Conservation (phyloP, 345 rosid genomes). For the Rhodamnia rubescens region DNA sequence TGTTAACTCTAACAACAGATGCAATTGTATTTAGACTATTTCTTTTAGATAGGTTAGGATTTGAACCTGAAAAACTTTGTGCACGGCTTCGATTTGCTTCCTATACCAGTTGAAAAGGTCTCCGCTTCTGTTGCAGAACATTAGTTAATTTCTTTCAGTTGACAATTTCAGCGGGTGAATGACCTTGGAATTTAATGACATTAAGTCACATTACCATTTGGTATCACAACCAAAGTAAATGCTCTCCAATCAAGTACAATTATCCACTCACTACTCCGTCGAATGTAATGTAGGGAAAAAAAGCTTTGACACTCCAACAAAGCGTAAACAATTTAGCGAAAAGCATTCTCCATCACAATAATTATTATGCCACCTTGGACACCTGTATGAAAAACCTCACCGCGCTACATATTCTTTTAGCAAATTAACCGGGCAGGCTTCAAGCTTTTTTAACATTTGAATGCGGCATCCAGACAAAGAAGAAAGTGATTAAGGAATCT, state of each 20-base stretch:
- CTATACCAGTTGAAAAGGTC: conserved; percentile 72
- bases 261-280: neutral
- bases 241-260: neutral
- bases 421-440: neutral
- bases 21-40: conserved; percentile 30
- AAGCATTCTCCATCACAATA: neutral
- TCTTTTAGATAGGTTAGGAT: conserved; percentile 57
- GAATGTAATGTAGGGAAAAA: neutral
- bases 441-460: neutral
- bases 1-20: conserved; percentile 22
- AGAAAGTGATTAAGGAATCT: neutral
- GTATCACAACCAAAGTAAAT: neutral
- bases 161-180: conserved; percentile 27
- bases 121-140: conserved; percentile 78
- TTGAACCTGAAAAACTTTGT: conserved; percentile 96
- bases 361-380: neutral
- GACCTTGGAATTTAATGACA: conserved; percentile 17
- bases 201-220: conserved; percentile 1
- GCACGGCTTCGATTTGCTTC: conserved; percentile 98
- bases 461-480: neutral
- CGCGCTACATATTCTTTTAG: neutral
- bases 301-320: neutral
- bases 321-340: neutral
- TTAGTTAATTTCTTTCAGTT: conserved; percentile 58
- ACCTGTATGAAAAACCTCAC: neutral